These are phyloP conservation scores for Psilocybe azurescens DNA, from an alignment of 768 basidiomycete species.

Conservation along the genomic window DNA sequence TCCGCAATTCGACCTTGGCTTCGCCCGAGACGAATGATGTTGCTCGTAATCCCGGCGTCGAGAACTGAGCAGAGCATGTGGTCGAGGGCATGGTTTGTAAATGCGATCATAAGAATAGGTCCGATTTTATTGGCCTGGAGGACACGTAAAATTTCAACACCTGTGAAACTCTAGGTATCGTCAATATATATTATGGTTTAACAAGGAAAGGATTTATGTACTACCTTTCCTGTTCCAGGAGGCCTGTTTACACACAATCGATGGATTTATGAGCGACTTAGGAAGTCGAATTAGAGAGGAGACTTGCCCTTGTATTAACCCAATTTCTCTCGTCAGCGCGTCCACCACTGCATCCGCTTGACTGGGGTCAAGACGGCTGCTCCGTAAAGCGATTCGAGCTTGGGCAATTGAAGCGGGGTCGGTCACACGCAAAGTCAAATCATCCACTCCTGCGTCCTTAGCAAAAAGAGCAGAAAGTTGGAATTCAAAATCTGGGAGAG, in stretches of 20 bases:
- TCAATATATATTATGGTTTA: not conserved
- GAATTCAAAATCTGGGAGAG: constrained; percentile 58
- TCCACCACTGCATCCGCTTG: constrained; percentile 75
- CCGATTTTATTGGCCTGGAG: constrained; percentile 56
- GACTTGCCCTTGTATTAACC: constrained; percentile 73
- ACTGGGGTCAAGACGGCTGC: constrained; percentile 68
- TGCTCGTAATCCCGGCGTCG: constrained; percentile 64
- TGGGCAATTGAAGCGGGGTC: constrained; percentile 47
- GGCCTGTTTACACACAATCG: not conserved
- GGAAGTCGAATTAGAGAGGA: not conserved
- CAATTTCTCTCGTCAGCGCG: constrained; percentile 60
- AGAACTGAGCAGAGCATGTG: constrained; percentile 71
- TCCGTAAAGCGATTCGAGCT: constrained; percentile 52
- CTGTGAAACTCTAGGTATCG: constrained; percentile 63
- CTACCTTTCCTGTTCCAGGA: constrained; percentile 14
- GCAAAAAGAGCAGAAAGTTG: constrained; percentile 61
- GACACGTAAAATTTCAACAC: constrained; percentile 70
- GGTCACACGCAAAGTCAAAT: constrained; percentile 45
- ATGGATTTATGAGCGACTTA: not conserved
- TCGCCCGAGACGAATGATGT: constrained; percentile 74
- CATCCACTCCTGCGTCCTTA: constrained; percentile 38
- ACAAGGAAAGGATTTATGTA: no score
- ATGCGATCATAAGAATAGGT: constrained; percentile 62
- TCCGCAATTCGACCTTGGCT: constrained; percentile 65
- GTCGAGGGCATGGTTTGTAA: constrained; percentile 83